Conservation (phyloP, 2,329 filamentous ascomycete genomes). For the Epichloe aotearoae region DNA sequence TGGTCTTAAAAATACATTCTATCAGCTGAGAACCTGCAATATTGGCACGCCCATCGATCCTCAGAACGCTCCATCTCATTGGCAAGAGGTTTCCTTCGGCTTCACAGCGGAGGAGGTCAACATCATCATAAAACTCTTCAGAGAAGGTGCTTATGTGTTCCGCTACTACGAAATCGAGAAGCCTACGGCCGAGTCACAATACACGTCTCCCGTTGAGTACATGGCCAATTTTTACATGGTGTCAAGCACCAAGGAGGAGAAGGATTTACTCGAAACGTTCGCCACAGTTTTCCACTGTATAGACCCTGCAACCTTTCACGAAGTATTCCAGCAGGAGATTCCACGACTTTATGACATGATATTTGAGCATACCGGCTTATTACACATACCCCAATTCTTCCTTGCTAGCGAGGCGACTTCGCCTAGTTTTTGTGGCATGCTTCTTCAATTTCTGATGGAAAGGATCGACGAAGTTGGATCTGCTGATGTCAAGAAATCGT, state of each 20-base stretch:
- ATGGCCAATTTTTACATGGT: slow-evolving; percentile 93
- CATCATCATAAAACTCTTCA: slow-evolving; percentile 93
- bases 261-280: slow-evolving; percentile 93
- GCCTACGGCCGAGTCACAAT: slow-evolving; percentile 54
- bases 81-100: slow-evolving; percentile 89
- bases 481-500: slow-evolving; percentile 80
- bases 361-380: slow-evolving; percentile 84
- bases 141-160: slow-evolving; percentile 91
- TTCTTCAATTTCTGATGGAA: slow-evolving; percentile 93
- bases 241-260: slow-evolving; percentile 89
- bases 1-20: slow-evolving; percentile 91
- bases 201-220: slow-evolving; percentile 75
- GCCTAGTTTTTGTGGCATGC: slow-evolving; percentile 95
- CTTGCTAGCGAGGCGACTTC: slow-evolving; percentile 97
- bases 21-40: slow-evolving; percentile 85
- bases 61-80: slow-evolving; percentile 71
- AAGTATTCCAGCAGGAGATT: slow-evolving; percentile 96
- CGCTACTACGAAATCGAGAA: slow-evolving; percentile 92
- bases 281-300: slow-evolving; percentile 98
- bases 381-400: slow-evolving; percentile 96
- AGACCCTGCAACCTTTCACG: slow-evolving; percentile 94
- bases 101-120: slow-evolving; percentile 96
- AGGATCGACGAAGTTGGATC: slow-evolving; percentile 91
- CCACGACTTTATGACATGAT: slow-evolving; percentile 95
- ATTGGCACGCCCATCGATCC: slow-evolving; percentile 58